These are phyloP conservation scores for Stemphylium lycopersici DNA, from an alignment of 2,329 filamentous ascomycete species.

Conservation along the genomic window DNA sequence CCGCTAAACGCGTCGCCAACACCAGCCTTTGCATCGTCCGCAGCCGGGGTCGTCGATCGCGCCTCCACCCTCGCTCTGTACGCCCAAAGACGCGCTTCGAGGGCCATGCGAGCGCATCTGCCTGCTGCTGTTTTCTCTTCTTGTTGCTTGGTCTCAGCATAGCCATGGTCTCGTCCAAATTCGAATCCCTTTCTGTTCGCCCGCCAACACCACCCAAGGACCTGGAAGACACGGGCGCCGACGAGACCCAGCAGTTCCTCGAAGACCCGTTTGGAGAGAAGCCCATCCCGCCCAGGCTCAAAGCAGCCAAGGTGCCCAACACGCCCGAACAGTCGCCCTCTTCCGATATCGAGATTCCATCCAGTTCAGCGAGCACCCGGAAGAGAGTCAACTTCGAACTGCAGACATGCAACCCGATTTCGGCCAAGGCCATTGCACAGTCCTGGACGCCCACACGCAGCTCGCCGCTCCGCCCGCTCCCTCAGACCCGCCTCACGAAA, in stretches of 20 bases:
- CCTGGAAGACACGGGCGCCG: constrained; percentile 41
- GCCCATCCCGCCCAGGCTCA: constrained; percentile 28
- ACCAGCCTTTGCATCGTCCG: constrained; percentile 19
- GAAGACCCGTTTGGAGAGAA: constrained; percentile 50
- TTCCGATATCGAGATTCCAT: constrained; percentile 46
- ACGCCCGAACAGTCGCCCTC: constrained; percentile 54
- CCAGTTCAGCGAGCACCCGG: constrained; percentile 44
- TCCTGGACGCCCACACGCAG: constrained; percentile 45
- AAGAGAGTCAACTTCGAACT: constrained; percentile 67
- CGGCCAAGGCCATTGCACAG: constrained; percentile 46
- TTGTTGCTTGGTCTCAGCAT: constrained; percentile 38
- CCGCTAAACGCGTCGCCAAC: constrained; percentile 23
- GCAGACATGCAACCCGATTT: constrained; percentile 63
- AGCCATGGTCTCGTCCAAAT: constrained; percentile 50
- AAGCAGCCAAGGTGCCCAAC: constrained; percentile 33
- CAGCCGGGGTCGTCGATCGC: constrained; percentile 17
- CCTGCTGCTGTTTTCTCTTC: constrained; percentile 27
- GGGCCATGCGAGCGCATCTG: constrained; percentile 35
- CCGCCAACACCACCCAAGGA: constrained; percentile 64
- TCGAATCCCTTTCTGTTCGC: constrained; percentile 57
- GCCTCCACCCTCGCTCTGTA: constrained; percentile 17
- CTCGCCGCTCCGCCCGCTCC: constrained; percentile 55
- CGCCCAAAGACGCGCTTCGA: constrained; percentile 15
- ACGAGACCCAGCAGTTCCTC: constrained; percentile 53
- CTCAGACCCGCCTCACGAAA: constrained; percentile 59